Evolutionary conservation across 345 rosid species (phyloP).

Genomic region (Rhodamnia argentea): DNA sequence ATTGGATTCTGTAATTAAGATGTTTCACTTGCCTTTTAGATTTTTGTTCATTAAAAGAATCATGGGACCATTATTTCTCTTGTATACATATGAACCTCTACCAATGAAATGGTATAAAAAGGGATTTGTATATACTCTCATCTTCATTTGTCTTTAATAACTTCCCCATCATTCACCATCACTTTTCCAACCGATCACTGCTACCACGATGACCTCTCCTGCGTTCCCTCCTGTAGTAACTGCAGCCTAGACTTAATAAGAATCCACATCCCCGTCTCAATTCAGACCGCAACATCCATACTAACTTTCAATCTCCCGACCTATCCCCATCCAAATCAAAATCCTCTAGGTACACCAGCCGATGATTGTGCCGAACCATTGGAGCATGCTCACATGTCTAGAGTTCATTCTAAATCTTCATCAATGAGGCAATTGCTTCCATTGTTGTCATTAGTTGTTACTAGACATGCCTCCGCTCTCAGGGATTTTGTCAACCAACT

Average conservation of each 20-base stretch:
- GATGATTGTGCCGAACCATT: not conserved
- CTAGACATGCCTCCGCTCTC: not conserved
- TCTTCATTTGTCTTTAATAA: not conserved
- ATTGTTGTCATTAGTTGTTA: not conserved
- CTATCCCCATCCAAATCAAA: not conserved
- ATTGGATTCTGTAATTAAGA: not conserved
- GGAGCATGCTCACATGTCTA: not conserved
- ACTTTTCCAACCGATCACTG: not conserved
- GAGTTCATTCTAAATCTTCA: not conserved
- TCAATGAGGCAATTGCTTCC: not conserved
- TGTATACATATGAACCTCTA: not conserved
- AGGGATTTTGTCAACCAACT: not conserved
- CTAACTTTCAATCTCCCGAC: not conserved
- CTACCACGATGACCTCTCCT: not conserved
- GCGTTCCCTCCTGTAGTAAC: not conserved
- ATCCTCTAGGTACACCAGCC: not conserved
- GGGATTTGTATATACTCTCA: not conserved
- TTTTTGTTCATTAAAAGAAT: not conserved
- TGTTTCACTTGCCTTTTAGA: not conserved
- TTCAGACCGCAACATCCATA: not conserved
- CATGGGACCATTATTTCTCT: not conserved
- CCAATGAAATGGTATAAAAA: not conserved
- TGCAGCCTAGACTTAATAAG: not conserved
- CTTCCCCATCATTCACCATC: not conserved
- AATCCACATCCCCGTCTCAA: not conserved